Base-by-base conservation (phyloP, 495 filamentous ascomycete genomes). In the Podospora bellae-mahoneyi region DNA sequence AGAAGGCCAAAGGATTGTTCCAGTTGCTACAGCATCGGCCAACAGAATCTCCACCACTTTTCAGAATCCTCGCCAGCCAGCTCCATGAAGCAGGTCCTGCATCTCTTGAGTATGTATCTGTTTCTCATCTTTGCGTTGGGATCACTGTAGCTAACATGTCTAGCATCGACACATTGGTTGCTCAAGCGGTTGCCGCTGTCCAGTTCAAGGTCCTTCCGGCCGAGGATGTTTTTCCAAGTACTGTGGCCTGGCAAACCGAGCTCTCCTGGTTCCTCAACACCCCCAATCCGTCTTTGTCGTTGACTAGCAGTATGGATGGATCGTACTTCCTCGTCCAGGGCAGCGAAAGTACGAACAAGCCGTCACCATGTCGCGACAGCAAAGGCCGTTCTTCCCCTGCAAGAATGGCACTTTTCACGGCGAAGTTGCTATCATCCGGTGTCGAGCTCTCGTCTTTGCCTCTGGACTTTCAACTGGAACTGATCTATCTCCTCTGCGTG, bases 231-330 rank as follows among this genome's bases (percentile, higher is more conserved):
- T 75, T 85, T 59, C 85, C 85, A 15, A 81, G 75, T 48, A 72
- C 72, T 10, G 70, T 71, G 2, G 63, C 74, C 20, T 87, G 85
- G 85, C 74, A 71, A 67, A 54, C 75, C 4, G 77, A 81, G 56
- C 70, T 97, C n/a, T 69, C 64, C 0, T 82, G 79, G 2, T 88
- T 94, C 72, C 79, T 95, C 18, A 75, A 82, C 53, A 73, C 81
- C 5, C 88, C 90, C 16, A 85, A 84, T 57, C 78, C 82, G 16
- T 89, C 91, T 9, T 76, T 93, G 5, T 86, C 91, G 9, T 84
- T 96, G 7, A 91, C 90, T 5, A 92, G 88, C 73, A 83, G 86
- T 10, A 77, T 97, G 23, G 86, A 85, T 5, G 92, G 92, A 16
- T 84, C 84, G 13, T 86, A 94, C 32, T 87, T 91, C 69, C 77